Base-by-base conservation (phyloP, 176 grass and related monocot genomes). In the Puccinellia tenuiflora region DNA sequence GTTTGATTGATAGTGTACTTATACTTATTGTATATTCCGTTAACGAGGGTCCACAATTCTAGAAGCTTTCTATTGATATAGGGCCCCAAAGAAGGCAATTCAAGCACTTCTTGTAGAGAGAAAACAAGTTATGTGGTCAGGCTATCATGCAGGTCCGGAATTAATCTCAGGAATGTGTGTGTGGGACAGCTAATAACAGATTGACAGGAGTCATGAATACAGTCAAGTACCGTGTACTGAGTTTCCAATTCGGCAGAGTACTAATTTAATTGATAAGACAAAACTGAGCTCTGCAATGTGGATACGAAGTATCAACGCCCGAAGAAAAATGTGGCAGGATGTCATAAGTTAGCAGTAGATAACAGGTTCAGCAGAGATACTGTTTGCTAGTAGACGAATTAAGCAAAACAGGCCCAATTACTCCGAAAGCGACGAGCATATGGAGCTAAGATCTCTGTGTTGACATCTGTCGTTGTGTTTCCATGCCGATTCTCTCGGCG, bases 271-370 rank as follows among this genome's bases (percentile, higher is more conserved):
- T 47, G 54, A 34, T 34, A 34, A 2, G 33, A 34, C 33, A 34
- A 34, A 34, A 34, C 33, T 34, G 33, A 34, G 33, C 33, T 2
- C 33, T 34, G 4, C 33, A 34, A 34, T 34, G 2, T 34, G 20
- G 52, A 54, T 22, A 54, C 7, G 7, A 22, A 6, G 50, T 53
- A 68, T 2, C 12, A 2, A 18, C 25, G 57, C 8, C 40, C 30
- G 42, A 61, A 72, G 53, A 79, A 64, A 87, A 55, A 88, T 50
- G 24, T 88, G 75, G 80, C 3, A 16, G 57, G 56, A 29, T 16
- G 65, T 37, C 35, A 82, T 79, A 13, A 53, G 16, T 66, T 53
- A 67, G 67, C 25, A 37, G n/a, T n/a, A 13, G 45, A 42, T 30
- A 48, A 47, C 28, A 21, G 43, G 75, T 46, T 79, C 33, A 34